phyloP scores from a whole-genome alignment of 306 rosid genomes.

The Dryas octopetala region DNA sequence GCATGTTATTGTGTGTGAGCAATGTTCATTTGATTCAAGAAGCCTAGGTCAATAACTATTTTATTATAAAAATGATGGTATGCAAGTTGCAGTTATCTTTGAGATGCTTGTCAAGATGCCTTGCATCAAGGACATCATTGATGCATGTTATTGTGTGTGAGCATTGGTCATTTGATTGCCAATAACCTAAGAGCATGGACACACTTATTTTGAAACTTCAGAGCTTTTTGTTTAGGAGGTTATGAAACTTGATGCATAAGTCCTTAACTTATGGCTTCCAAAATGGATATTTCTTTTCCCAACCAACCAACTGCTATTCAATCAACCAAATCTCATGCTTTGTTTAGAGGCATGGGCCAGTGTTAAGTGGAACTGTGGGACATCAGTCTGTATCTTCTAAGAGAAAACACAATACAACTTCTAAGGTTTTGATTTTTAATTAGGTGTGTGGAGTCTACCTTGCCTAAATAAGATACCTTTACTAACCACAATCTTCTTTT shows the following conservation, averaged over 20 bases:
- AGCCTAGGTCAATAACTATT: neutral
- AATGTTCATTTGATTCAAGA: neutral
- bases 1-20: slow-evolving; percentile 3
- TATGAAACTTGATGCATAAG: no score
- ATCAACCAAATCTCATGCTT: neutral
- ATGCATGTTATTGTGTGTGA: slow-evolving; percentile 5
- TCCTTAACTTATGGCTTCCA: no score
- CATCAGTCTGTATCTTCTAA: neutral
- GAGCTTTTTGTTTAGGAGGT: no score
- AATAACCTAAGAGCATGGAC: no score
- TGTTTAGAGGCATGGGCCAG: neutral
- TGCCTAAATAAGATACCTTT: neutral
- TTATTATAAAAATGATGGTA: no score
- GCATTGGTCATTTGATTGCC: neutral
- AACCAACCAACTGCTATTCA: no score
- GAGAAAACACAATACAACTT: no score
- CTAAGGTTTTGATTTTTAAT: neutral
- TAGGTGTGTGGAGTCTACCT: neutral
- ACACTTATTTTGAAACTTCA: no score
- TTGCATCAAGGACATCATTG: neutral
- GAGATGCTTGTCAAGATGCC: no score
- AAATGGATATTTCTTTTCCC: no score
- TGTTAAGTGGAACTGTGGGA: neutral
- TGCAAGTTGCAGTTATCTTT: neutral
- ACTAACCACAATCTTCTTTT: neutral